Percentiles rank a stretch among this genome's conserved stretches.
Evolutionary conservation across 2,329 filamentous ascomycete genomes (phyloP).

Genomic region (Colletotrichum siamense): DNA sequence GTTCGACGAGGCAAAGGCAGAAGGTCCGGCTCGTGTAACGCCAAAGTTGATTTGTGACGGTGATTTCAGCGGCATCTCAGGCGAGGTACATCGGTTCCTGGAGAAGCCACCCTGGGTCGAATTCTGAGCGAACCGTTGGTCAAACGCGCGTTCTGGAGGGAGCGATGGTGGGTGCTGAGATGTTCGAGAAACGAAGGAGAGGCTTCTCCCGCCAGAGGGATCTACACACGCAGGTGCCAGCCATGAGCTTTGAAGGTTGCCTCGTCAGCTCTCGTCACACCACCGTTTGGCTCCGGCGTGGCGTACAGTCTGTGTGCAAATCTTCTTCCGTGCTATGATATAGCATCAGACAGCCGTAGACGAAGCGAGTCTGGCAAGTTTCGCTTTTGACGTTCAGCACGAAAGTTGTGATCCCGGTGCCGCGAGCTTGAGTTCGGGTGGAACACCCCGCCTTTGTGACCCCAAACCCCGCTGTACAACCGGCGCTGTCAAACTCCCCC

Average conservation of each 20-base stretch:
- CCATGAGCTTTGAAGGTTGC: background rate
- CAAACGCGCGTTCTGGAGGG: background rate
- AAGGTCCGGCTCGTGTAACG: background rate
- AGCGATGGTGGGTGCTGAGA: background rate
- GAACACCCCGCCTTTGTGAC: constrained; percentile 1
- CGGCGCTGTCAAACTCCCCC: background rate
- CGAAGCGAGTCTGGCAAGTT: background rate
- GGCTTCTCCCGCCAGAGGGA: background rate
- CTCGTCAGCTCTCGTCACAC: background rate
- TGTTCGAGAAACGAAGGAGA: background rate
- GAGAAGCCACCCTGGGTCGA: background rate
- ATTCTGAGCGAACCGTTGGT: background rate
- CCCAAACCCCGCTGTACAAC: background rate
- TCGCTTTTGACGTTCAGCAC: background rate
- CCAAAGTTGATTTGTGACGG: background rate
- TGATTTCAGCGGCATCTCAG: background rate
- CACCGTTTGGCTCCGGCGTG: background rate
- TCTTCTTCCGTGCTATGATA: background rate
- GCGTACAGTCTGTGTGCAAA: background rate
- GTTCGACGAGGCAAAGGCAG: background rate
- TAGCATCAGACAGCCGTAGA: background rate
- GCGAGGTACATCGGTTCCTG: background rate
- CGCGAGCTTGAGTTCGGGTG: background rate
- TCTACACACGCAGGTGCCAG: background rate
- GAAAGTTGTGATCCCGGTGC: background rate